phyloP scores from a whole-genome alignment of 164 flowering plant species.

The Stephania yunnanensis region DNA sequence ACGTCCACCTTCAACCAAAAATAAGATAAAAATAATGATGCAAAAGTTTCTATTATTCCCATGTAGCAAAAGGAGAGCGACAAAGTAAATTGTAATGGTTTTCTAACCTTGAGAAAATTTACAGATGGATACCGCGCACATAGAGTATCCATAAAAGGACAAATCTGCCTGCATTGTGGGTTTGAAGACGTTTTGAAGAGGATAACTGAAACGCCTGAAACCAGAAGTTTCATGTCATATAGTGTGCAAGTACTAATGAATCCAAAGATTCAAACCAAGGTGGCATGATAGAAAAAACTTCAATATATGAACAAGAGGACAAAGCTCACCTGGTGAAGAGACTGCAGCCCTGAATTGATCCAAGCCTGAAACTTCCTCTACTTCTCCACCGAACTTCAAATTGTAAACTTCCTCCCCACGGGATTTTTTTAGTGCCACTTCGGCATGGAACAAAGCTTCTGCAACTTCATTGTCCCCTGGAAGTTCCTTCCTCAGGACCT shows the following conservation, averaged over 20 bases:
- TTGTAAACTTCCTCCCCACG: conserved; percentile 87
- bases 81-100: not conserved
- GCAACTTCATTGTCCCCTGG: conserved; percentile 76
- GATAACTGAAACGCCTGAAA: conserved; percentile 66
- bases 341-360: conserved; percentile 73
- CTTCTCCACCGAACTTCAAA: conserved; percentile 92
- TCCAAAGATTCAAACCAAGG: not conserved
- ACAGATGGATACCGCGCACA: conserved; percentile 65
- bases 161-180: conserved; percentile 51
- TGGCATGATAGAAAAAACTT: not conserved
- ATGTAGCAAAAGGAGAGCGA: not conserved
- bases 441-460: conserved; percentile 75
- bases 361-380: conserved; percentile 56
- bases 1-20: conserved; percentile 60
- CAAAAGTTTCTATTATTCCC: not conserved
- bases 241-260: not conserved
- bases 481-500: conserved; percentile 56
- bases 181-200: conserved; percentile 44
- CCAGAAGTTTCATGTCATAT: not conserved
- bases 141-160: conserved; percentile 52
- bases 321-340: conserved; percentile 61
- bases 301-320: not conserved
- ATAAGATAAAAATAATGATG: not conserved
- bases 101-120: conserved; percentile 69
- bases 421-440: conserved; percentile 74